Conservation (phyloP, 148 eudicot species). For the Mesembryanthemum crystallinum region DNA sequence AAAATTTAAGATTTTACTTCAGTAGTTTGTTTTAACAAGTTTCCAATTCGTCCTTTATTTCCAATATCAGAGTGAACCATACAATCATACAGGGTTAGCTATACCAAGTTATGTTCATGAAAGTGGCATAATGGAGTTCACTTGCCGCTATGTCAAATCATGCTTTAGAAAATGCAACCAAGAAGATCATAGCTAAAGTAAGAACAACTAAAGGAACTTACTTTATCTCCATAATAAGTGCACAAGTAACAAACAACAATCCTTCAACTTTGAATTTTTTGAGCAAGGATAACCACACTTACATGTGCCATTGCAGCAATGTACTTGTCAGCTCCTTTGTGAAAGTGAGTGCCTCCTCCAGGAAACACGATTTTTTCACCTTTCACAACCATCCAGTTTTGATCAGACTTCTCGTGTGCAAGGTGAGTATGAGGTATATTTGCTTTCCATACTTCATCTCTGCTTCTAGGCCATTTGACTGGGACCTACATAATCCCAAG, state of each 20-base stretch:
- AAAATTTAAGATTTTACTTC: slow-evolving; percentile 3
- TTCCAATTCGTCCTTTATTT: background rate
- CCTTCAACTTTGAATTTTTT: background rate
- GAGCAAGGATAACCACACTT: slow-evolving; percentile 31
- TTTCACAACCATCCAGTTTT: slow-evolving; percentile 99
- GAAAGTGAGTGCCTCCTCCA: slow-evolving; percentile 99
- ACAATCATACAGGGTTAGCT: background rate
- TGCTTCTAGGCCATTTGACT: slow-evolving; percentile 97
- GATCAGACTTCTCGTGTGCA: slow-evolving; percentile 97
- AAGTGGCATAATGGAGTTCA: background rate
- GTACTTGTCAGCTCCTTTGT: slow-evolving; percentile 95
- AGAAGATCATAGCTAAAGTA: background rate
- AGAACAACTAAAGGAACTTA: background rate
- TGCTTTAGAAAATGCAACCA: background rate
- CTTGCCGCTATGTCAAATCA: background rate
- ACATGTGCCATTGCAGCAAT: slow-evolving; percentile 92
- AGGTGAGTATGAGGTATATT: slow-evolving; percentile 99
- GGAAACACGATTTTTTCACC: slow-evolving; percentile 90
- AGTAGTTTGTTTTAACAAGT: background rate
- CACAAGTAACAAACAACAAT: background rate
- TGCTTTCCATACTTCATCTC: slow-evolving; percentile 98
- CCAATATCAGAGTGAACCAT: background rate
- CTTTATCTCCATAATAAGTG: background rate
- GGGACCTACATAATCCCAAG: slow-evolving; percentile 50
- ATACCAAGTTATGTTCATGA: background rate